Percentiles rank a stretch among this genome's conserved stretches.
phyloP scores from a whole-genome alignment of 2,329 filamentous ascomycete species.

The Penicillium occitanis region DNA sequence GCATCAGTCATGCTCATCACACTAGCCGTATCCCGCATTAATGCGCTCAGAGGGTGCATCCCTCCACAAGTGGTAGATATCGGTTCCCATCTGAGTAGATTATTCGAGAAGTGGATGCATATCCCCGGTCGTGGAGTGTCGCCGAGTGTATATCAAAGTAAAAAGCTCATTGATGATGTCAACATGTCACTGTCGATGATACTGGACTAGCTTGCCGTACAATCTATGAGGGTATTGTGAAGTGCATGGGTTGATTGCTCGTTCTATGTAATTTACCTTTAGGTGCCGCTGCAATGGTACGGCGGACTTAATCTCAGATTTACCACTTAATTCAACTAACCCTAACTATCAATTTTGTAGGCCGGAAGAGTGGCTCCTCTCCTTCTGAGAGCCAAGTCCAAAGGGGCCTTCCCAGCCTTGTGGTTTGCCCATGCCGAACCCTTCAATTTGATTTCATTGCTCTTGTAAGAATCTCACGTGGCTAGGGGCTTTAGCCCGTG shows the following conservation, averaged over 20 bases:
- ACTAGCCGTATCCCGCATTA: background rate
- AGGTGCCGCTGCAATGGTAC: too few species aligned
- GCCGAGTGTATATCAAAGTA: conserved; percentile 51
- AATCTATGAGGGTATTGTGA: background rate
- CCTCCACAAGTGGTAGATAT: conserved; percentile 41
- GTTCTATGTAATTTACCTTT: background rate
- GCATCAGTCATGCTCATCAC: background rate
- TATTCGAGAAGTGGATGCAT: conserved; percentile 47
- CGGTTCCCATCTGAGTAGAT: conserved; percentile 43
- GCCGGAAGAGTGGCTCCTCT: too few species aligned
- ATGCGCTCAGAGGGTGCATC: conserved; percentile 39
- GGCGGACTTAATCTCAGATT: too few species aligned
- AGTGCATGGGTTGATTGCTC: background rate
- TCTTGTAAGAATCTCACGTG: too few species aligned
- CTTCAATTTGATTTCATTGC: too few species aligned
- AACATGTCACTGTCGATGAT: background rate
- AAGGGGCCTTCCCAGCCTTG: too few species aligned
- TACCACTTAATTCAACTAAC: too few species aligned
- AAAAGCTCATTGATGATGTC: conserved; percentile 47
- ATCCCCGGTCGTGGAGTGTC: conserved; percentile 42
- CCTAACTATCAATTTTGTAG: too few species aligned
- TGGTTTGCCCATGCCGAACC: too few species aligned
- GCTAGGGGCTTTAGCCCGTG: too few species aligned
- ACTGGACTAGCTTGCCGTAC: background rate
- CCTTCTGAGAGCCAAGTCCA: too few species aligned